Conservation (phyloP, 2,329 filamentous ascomycete genomes). For the Paecilomyces niveus region DNA sequence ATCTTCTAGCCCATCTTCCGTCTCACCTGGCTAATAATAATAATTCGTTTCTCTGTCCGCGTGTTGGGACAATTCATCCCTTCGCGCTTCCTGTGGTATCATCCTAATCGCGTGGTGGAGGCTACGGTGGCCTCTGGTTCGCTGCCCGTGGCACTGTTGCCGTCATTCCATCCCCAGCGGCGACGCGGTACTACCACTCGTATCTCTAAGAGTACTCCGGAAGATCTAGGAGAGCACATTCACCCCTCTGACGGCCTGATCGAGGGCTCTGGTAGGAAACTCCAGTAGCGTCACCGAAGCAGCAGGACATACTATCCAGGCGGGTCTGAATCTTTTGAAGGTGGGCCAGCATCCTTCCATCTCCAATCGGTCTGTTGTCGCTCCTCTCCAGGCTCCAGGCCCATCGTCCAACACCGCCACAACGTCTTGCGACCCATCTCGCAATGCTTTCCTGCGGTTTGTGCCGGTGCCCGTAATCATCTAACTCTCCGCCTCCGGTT, state of each 20-base stretch:
- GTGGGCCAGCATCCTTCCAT: slow-evolving; percentile 2
- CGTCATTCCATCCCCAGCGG: neutral
- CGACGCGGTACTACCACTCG: neutral
- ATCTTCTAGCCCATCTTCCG: neutral
- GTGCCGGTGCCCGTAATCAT: neutral
- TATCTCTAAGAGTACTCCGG: neutral
- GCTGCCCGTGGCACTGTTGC: neutral
- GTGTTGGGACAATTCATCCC: neutral
- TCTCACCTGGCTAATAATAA: neutral
- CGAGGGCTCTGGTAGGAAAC: neutral
- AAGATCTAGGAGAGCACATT: neutral
- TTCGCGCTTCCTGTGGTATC: neutral
- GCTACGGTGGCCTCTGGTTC: slow-evolving; percentile 3
- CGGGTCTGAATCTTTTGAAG: neutral
- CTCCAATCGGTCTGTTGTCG: neutral
- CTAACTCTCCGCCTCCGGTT: neutral
- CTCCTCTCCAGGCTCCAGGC: neutral
- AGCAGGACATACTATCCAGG: neutral
- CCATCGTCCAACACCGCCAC: neutral
- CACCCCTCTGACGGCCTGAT: neutral
- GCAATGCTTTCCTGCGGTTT: neutral
- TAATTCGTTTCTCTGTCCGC: neutral
- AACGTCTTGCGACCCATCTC: neutral
- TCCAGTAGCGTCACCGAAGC: neutral
- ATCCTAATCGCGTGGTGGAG: neutral